phyloP scores from a whole-genome alignment of 23 red algal species.

The Gracilaria domingensis region DNA sequence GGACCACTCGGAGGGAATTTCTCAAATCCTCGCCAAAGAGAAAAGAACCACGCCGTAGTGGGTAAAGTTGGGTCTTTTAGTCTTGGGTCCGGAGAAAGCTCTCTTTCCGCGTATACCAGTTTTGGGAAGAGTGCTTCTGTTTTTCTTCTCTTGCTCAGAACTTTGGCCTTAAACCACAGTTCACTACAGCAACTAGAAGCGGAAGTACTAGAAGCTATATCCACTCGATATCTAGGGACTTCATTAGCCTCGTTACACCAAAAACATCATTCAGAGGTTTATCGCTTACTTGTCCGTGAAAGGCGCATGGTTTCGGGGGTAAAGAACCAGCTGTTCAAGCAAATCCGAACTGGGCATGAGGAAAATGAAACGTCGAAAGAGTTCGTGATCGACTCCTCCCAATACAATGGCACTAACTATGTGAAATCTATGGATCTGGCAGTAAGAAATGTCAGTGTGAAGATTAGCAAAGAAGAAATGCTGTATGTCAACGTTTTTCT shows the following conservation, averaged over 20 bases:
- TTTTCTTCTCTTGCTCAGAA: conserved; percentile 49
- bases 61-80: conserved; percentile 28
- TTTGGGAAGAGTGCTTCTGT: conserved; percentile 51
- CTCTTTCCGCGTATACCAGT: conserved; percentile 16
- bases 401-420: no score
- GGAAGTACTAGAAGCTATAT: conserved; percentile 19
- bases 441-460: conserved; percentile 35
- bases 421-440: conserved; percentile 31
- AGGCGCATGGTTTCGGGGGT: not conserved
- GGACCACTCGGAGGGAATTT: not conserved
- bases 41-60: not conserved
- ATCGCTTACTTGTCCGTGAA: not conserved
- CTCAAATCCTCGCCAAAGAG: not conserved
- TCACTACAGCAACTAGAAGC: not conserved
- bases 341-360: not conserved
- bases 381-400: not conserved
- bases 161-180: conserved; percentile 17
- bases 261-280: conserved; percentile 16
- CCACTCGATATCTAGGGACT: not conserved
- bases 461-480: conserved; percentile 48
- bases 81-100: conserved; percentile 15
- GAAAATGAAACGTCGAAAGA: not conserved
- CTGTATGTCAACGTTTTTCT: conserved; percentile 19
- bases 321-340: not conserved
- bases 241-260: not conserved